Evolutionary conservation across 2,329 filamentous ascomycete genomes (phyloP), one percentile per base, ranked within the genome.

Genomic region (Beauveria sp.): DNA sequence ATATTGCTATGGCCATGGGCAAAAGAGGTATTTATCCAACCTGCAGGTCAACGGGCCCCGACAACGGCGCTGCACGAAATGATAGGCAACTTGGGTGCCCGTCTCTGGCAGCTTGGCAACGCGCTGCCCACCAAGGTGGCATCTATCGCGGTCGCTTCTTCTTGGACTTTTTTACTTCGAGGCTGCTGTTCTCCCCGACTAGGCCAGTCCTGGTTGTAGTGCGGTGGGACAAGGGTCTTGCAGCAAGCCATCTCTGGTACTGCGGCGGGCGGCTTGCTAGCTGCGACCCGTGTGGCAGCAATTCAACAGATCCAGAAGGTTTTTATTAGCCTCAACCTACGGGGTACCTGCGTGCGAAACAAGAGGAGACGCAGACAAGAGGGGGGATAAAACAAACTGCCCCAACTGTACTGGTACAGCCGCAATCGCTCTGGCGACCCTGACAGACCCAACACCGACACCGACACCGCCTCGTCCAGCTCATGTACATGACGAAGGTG

Each of bases 271-370:
- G 30, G 34, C 34, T 30, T 30, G 49, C n/a, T 20, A 22, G 49
- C n/a, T 38, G 49, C 49, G 16, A 38, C 34, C 34, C 10, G 5
- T 24, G 57, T 49, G 57, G 49, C 57, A 45, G 56, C 49, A 46
- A 60, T 60, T 60, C 57, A 60, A 60, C 57, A 60, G 57, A 60
- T 60, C 57, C 57, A 45, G 30, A 30, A 53, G 49, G 34, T 42
- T 58, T 60, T 60, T 16, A 24, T 60, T 60, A 60, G 57, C 46
- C 57, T 60, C 47, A 60, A 58, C 45, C 40, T 34, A 16, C 22
- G 22, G 30, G 14, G 30, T 10, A 30, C 18, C 18, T 20, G 10
- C 50, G 16, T 43, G 49, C 55, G 43, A 58, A 26, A 49, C 53
- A 30, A 26, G 54, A 38, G n/a, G 54, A 47, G 43, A 22, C 49